Evolutionary conservation across 441 rosid species (phyloP), one percentile per base, ranked within the genome.

Genomic region (Arabidopsis hybrid): DNA sequence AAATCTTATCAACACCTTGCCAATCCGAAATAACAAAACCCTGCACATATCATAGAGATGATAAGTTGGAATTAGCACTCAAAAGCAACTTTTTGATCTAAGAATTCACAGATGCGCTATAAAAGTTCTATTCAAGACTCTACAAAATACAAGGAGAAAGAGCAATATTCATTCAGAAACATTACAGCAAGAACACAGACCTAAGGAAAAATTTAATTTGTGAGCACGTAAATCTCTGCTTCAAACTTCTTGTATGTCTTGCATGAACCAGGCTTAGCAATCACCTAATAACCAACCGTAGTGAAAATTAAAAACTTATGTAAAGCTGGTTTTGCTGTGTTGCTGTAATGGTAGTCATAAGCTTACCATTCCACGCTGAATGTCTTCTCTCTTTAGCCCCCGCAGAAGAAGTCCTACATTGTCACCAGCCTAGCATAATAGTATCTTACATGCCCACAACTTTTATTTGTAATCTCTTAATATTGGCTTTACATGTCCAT

Each of bases 361-460:
- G 70, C 45, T 69, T 73, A 77, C 79, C 79, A 63, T 36, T 82
- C 99, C 99, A 69, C 98, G 89, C 67, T 90, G 87, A 45, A 95
- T 78, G 73, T 95, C 99, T 21, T 93, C 98, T 55, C 99, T 81
- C 79, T 93, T 96, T 62, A 96, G 70, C 61, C 98, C 97, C 85
- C 98, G 98, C 9, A 96, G 83, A n/a, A 96, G 97, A 79, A 93
- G 99, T 62, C 99, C 98, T 29, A 95, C 97, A 65, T 95, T 93
- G 80, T 95, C 97, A 81, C 99, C 98, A 86, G 97, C 99, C 99
- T 95, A 75, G 60, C 18, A 75, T 72, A 65, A 65, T 6, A 78
- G 60, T 61, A 18, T 77, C 73, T 8, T 17, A 60, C n/a, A 58
- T 32, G 14, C 42, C 29, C 71, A 49, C 49, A 6, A 39, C 58